Percentiles rank a stretch among this genome's conserved stretches.
phyloP scores from a whole-genome alignment of 139 green algal species.

The Chlorella sorokiniana region DNA sequence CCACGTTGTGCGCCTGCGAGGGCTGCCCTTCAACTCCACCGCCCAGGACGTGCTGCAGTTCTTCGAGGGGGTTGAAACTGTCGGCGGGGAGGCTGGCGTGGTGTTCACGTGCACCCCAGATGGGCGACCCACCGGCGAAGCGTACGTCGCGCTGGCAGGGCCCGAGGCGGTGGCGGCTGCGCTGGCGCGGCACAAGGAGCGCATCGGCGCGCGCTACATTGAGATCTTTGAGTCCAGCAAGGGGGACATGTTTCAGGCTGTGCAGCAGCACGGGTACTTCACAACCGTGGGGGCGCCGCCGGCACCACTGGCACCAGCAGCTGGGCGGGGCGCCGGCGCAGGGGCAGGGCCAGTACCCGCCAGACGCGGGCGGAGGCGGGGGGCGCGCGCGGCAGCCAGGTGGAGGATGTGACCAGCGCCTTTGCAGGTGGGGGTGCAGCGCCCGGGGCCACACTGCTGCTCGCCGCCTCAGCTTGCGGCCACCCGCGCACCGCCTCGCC shows the following conservation, averaged over 20 bases:
- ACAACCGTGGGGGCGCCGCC: slow-evolving; percentile 16
- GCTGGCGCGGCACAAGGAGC: slow-evolving; percentile 71
- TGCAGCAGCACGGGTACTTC: slow-evolving; percentile 42
- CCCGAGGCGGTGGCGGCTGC: slow-evolving; percentile 61
- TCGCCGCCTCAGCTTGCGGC: not conserved
- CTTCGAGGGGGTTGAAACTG: slow-evolving; percentile 68
- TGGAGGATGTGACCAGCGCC: slow-evolving; percentile 14
- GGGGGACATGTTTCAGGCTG: slow-evolving; percentile 61
- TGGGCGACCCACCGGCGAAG: slow-evolving; percentile 85
- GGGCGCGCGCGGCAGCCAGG: not conserved
- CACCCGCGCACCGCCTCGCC: not conserved
- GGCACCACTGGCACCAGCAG: slow-evolving; percentile 32
- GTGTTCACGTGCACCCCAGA: slow-evolving; percentile 74
- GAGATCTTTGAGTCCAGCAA: slow-evolving; percentile 80
- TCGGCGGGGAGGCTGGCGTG: slow-evolving; percentile 64
- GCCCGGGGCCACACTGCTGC: not conserved
- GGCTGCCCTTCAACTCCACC: slow-evolving; percentile 81
- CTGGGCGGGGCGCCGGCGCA: not conserved
- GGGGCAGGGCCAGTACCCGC: not conserved
- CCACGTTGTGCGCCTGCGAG: slow-evolving; percentile 78
- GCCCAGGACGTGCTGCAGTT: slow-evolving; percentile 65
- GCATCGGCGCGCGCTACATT: slow-evolving; percentile 77
- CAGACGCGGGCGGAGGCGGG: slow-evolving; percentile 6
- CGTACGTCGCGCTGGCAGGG: slow-evolving; percentile 78
- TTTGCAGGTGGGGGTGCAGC: slow-evolving; percentile 29